A percentile compares a stretch with the other conserved stretches of the same genome.
Conservation (phyloP, 176 grass and related monocot genomes). For the Phoenix roebelenii region DNA sequence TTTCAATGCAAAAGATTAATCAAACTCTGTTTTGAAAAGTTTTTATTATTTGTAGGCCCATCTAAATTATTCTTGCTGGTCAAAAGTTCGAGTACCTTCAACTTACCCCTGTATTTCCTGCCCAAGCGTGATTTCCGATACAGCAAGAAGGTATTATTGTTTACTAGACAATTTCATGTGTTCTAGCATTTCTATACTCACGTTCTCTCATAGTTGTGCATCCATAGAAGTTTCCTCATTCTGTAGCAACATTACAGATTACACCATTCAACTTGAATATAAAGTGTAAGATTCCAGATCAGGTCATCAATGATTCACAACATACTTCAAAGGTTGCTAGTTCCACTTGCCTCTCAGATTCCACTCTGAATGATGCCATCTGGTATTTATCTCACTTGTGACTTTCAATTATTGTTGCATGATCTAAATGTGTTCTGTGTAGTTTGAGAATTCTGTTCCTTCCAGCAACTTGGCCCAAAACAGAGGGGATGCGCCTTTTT, state of each 20-base stretch:
- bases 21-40: no score
- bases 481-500: no score
- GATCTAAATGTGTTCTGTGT: no score
- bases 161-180: conserved; percentile 11
- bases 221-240: neutral
- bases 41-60: conserved; percentile 34
- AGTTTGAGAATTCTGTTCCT: neutral
- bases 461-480: neutral
- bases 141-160: conserved; percentile 60
- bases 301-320: conserved; percentile 23
- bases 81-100: conserved; percentile 60
- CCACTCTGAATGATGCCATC: conserved; percentile 47
- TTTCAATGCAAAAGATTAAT: no score
- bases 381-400: conserved; percentile 43
- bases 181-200: neutral
- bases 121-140: conserved; percentile 87
- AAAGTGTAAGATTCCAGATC: conserved; percentile 42
- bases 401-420: neutral
- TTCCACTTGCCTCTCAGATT: conserved; percentile 24
- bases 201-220: neutral
- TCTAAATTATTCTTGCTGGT: conserved; percentile 78
- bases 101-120: conserved; percentile 62
- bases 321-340: conserved; percentile 9
- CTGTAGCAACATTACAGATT: conserved; percentile 23
- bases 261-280: conserved; percentile 54